phyloP scores from a whole-genome alignment of 23 red algal genomes.

The Gracilaria vermiculophylla region DNA sequence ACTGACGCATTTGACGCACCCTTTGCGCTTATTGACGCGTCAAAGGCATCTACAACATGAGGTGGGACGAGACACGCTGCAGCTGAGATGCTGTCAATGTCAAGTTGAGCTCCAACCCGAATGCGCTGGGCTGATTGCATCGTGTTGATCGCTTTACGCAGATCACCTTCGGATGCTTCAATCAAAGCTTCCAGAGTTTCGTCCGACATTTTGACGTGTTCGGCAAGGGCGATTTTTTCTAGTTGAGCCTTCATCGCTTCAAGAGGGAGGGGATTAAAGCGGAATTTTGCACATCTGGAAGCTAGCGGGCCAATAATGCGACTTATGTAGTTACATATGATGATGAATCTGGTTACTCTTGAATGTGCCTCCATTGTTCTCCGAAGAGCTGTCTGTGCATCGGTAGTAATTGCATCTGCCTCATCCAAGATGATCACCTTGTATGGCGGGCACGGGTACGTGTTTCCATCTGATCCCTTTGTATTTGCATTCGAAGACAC shows the following conservation, averaged over 20 bases:
- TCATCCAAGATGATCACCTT: slow-evolving; percentile 97
- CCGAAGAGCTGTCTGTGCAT: slow-evolving; percentile 97
- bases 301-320: slow-evolving; percentile 94
- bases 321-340: slow-evolving; percentile 95
- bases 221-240: slow-evolving; percentile 35
- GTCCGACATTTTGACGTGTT: slow-evolving; percentile 47
- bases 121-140: slow-evolving; percentile 74
- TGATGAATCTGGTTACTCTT: slow-evolving; percentile 84
- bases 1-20: slow-evolving; percentile 31
- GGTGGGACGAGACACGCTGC: slow-evolving; percentile 82
- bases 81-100: slow-evolving; percentile 46
- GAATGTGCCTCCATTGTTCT: slow-evolving; percentile 91
- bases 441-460: slow-evolving; percentile 65
- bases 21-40: neutral
- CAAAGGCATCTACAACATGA: slow-evolving; percentile 64
- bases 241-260: slow-evolving; percentile 39
- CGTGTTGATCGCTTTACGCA: slow-evolving; percentile 85
- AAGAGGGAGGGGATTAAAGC: slow-evolving; percentile 75
- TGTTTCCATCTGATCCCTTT: slow-evolving; percentile 4
- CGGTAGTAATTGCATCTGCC: slow-evolving; percentile 93
- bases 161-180: slow-evolving; percentile 66
- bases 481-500: slow-evolving; percentile 24
- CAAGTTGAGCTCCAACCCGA: slow-evolving; percentile 20
- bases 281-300: slow-evolving; percentile 93
- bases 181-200: slow-evolving; percentile 50